phyloP scores from a whole-genome alignment of 176 grass and related monocot genomes.

The Carex cristatella region DNA sequence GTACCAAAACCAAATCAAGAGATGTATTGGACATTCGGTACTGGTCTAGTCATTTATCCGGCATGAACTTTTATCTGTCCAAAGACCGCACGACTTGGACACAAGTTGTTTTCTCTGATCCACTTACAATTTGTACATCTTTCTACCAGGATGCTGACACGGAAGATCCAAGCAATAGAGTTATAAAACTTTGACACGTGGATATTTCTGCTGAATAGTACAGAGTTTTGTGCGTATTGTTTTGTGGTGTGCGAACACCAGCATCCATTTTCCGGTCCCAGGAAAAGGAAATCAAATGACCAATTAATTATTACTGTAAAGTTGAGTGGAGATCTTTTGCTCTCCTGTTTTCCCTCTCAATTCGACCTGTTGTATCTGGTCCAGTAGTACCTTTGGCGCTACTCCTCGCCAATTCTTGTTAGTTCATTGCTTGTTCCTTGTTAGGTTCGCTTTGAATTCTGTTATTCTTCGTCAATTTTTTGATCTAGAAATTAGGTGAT shows the following conservation, averaged over 20 bases:
- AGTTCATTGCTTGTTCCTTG: neutral
- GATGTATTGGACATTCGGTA: neutral
- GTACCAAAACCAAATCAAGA: neutral
- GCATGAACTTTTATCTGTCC: neutral
- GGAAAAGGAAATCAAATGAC: neutral
- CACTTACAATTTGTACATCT: neutral
- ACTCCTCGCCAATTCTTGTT: neutral
- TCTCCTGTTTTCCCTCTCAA: neutral
- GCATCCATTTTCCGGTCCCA: neutral
- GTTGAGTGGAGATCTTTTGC: neutral
- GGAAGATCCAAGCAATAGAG: neutral
- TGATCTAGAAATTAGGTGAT: neutral
- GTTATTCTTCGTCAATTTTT: neutral
- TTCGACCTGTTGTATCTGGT: neutral
- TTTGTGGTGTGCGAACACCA: neutral
- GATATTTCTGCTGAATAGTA: neutral
- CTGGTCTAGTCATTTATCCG: neutral
- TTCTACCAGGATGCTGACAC: neutral
- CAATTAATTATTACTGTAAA: slow-evolving; percentile 13
- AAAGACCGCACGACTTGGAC: neutral
- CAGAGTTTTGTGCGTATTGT: neutral
- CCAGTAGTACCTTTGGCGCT: neutral
- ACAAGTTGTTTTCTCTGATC: neutral
- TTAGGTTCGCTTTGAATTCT: neutral
- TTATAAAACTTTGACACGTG: neutral